Evolutionary conservation across 768 basidiomycete species (phyloP), one percentile per base, ranked within the genome.

Genomic region (Tricholoma matsutake): DNA sequence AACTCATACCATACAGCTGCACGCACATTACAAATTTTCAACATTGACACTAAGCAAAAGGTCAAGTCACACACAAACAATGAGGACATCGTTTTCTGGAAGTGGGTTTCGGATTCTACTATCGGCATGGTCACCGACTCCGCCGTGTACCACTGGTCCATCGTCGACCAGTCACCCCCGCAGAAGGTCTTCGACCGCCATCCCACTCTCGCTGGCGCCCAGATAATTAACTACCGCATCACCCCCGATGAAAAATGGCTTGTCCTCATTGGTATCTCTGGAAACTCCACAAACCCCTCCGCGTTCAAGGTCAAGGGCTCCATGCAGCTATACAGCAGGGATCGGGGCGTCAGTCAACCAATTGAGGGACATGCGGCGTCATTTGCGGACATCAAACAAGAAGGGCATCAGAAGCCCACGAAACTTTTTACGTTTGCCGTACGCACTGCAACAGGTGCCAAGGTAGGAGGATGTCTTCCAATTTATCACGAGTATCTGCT

Each of bases 231-330:
- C 79, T 98, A 99, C 76, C 92, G 96, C 54, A 83, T 88, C 34
- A 92, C 94, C 2, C 74, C 86, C 9, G 97, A 98, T 66, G 96
- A 96, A 72, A 95, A 97, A 71, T 99, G 97, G 97, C 84, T 97
- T 51, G 96, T 98, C 32, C 83, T 99, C 58, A 85, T 98, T 64
- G 97, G 97, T 54, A 99, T 98, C 66, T 88, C 94, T 0, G 91
- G 91, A 47, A 96, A 96, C 75, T 79, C 91, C 2, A 89, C 90
- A 54, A 96, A 96, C 75, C 95, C 96, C 7, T 91, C 88, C 28
- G 94, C 92, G 0, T 99, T 99, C 88, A 97, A 96, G 79, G 92
- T 98, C 75, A 98, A 98, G 79, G 97, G 97, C 29, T 84, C 92
- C 6, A 97, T 99, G 91, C 97, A 98, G 74, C 80, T 99, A 22